phyloP scores from a whole-genome alignment of 2,329 filamentous ascomycete genomes.

The Xylariomycetidae sp. region DNA sequence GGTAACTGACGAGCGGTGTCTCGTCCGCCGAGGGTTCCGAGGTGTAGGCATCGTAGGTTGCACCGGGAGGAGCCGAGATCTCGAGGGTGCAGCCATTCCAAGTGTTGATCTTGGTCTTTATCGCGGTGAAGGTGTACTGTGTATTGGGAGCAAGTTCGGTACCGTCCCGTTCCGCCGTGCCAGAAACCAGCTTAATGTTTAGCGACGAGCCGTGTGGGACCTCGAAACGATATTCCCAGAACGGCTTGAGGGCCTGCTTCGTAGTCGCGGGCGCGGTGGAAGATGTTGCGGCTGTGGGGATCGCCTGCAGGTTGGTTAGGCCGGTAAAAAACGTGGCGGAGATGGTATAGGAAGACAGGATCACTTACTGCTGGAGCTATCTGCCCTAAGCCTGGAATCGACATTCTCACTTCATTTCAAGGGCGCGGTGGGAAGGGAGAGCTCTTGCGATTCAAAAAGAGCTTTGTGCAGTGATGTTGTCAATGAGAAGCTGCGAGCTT shows the following conservation, averaged over 20 bases:
- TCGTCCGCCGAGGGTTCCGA: slow-evolving; percentile 68
- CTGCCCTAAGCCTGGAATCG: slow-evolving; percentile 68
- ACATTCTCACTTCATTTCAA: slow-evolving; percentile 44
- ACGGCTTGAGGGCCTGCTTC: slow-evolving; percentile 49
- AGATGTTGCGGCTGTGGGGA: slow-evolving; percentile 14
- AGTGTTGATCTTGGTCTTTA: slow-evolving; percentile 83
- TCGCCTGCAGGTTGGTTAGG: slow-evolving; percentile 9
- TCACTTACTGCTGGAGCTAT: slow-evolving; percentile 51
- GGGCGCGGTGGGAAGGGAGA: too few species aligned
- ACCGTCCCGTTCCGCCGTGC: slow-evolving; percentile 89
- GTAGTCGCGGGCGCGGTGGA: slow-evolving; percentile 34
- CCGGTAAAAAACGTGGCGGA: slow-evolving; percentile 2
- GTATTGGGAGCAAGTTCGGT: slow-evolving; percentile 82
- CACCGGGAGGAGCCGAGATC: slow-evolving; percentile 53
- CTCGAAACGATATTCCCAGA: slow-evolving; percentile 75
- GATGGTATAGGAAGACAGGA: slow-evolving; percentile 6
- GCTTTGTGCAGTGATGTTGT: too few species aligned
- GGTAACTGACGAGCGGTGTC: slow-evolving; percentile 71
- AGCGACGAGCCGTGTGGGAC: slow-evolving; percentile 46
- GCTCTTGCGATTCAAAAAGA: too few species aligned
- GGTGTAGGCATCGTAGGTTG: slow-evolving; percentile 40
- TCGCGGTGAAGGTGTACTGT: slow-evolving; percentile 73
- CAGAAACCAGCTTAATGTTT: slow-evolving; percentile 60
- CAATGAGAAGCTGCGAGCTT: too few species aligned
- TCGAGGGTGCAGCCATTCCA: slow-evolving; percentile 88